Conservation (phyloP, 768 basidiomycete genomes). For the Mycena kentingensis region DNA sequence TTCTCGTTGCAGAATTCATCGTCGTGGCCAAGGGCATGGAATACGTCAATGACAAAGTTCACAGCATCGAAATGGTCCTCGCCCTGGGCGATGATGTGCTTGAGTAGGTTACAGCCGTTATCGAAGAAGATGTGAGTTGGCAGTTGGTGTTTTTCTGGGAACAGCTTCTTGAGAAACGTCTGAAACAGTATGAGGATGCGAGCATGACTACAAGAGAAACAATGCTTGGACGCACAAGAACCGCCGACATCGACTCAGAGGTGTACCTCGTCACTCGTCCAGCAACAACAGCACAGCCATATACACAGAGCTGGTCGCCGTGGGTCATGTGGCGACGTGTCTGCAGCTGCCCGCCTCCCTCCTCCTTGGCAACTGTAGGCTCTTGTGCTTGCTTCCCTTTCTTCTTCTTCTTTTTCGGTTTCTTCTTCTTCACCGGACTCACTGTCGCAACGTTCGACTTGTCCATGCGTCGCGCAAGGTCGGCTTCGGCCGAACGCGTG, state of each 20-base stretch:
- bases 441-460: too few relatives aligned
- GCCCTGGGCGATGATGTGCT: constrained; percentile 6
- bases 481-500: too few relatives aligned
- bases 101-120: constrained; percentile 23
- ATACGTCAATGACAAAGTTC: constrained; percentile 25
- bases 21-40: constrained; percentile 14
- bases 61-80: constrained; percentile 18
- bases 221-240: constrained; percentile 22
- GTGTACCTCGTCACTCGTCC: constrained; percentile 31
- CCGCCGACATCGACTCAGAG: constrained; percentile 27
- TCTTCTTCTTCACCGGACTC: too few relatives aligned
- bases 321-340: constrained; percentile 27
- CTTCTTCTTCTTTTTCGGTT: too few relatives aligned
- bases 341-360: background rate
- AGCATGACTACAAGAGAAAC: background rate
- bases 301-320: constrained; percentile 31
- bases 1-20: background rate
- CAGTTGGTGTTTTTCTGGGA: constrained; percentile 10
- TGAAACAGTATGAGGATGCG: background rate
- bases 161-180: constrained; percentile 16
- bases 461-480: too few relatives aligned
- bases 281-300: constrained; percentile 32
- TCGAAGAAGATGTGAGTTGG: constrained; percentile 24
- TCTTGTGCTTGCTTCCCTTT: too few relatives aligned
- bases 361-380: background rate